A percentile compares a stretch with the other conserved stretches of the same genome.
phyloP scores from a whole-genome alignment of 306 rosid species.

The Purshia tridentata region DNA sequence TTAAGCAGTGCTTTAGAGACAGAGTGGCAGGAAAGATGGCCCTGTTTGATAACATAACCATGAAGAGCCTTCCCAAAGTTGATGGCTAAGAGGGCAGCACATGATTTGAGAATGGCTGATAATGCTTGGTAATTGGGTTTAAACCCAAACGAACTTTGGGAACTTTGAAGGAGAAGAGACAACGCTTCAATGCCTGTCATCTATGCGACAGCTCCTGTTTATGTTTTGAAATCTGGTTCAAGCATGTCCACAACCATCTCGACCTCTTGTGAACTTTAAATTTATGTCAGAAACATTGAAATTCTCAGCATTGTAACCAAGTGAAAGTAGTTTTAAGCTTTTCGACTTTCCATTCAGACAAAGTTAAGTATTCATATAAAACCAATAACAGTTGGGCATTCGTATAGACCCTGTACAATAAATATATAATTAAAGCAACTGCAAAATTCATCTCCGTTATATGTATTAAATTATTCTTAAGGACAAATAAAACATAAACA shows the following conservation, averaged over 20 bases:
- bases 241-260: slow-evolving; percentile 38
- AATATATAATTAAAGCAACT: too few species aligned
- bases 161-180: slow-evolving; percentile 44
- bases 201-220: slow-evolving; percentile 42
- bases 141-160: slow-evolving; percentile 33
- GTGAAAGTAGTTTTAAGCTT: background rate
- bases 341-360: background rate
- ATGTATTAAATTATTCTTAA: too few species aligned
- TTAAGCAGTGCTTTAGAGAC: slow-evolving; percentile 74
- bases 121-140: slow-evolving; percentile 52
- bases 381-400: too few species aligned
- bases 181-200: slow-evolving; percentile 54
- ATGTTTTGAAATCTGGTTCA: slow-evolving; percentile 40
- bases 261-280: background rate
- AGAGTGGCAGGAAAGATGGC: slow-evolving; percentile 57
- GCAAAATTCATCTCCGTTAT: too few species aligned
- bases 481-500: too few species aligned
- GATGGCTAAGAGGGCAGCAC: slow-evolving; percentile 50
- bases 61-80: slow-evolving; percentile 66
- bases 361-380: too few species aligned
- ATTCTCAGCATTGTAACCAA: background rate
- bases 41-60: slow-evolving; percentile 59
- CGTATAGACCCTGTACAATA: too few species aligned
- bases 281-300: background rate
- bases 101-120: slow-evolving; percentile 65